These are phyloP conservation scores for Berkeleyomyces basicola DNA, from an alignment of 2,329 filamentous ascomycete species.

Conservation along the genomic window DNA sequence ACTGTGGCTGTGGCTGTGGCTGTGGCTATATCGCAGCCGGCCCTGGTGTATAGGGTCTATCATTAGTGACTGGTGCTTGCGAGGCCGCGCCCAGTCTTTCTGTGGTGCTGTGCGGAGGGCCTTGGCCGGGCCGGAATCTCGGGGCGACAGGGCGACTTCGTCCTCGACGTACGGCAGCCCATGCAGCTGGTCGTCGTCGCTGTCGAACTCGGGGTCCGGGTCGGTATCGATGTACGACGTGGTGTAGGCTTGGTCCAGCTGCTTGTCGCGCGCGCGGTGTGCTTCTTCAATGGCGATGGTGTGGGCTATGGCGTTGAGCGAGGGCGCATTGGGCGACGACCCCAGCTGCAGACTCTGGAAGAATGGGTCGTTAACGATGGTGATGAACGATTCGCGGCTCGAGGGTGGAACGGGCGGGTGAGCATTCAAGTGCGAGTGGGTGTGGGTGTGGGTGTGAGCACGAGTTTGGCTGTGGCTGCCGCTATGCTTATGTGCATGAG, in stretches of 20 bases:
- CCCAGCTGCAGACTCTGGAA: slow-evolving; percentile 25
- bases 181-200: slow-evolving; percentile 13
- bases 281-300: slow-evolving; percentile 5
- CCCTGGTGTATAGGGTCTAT: background rate
- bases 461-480: too few relatives aligned
- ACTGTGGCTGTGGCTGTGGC: background rate
- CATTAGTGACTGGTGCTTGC: background rate
- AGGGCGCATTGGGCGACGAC: background rate
- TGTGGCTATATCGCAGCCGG: background rate
- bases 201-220: slow-evolving; percentile 17
- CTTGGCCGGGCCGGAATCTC: slow-evolving; percentile 6
- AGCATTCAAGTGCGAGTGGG: background rate
- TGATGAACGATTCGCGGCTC: slow-evolving; percentile 32
- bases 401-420: background rate
- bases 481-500: background rate
- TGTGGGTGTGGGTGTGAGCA: too few relatives aligned
- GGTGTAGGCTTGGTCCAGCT: slow-evolving; percentile 9
- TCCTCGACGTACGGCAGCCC: slow-evolving; percentile 10
- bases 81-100: background rate
- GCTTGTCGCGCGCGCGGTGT: slow-evolving; percentile 7
- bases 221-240: slow-evolving; percentile 16
- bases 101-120: background rate
- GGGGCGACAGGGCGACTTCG: slow-evolving; percentile 8
- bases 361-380: slow-evolving; percentile 39
- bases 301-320: slow-evolving; percentile 21